phyloP scores from a whole-genome alignment of 352 stramenopile genomes.

The Phytopythium sindhum region DNA sequence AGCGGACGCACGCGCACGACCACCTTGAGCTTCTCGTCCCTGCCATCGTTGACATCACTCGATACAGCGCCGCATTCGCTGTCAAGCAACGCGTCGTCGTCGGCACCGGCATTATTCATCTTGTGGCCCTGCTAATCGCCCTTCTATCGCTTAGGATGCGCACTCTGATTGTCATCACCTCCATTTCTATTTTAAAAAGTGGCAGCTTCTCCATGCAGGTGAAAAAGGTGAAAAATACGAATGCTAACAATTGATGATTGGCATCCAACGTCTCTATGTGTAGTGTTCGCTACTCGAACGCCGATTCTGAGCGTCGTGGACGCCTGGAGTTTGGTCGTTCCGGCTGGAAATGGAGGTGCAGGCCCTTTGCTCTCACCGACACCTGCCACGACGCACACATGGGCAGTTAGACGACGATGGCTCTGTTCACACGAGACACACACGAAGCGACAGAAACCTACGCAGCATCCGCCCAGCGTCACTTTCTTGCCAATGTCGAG shows the following conservation, averaged over 20 bases:
- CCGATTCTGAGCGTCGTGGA: not conserved
- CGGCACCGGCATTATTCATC: not conserved
- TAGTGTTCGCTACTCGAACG: not conserved
- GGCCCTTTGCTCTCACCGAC: slow-evolving; percentile 35
- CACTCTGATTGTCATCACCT: not conserved
- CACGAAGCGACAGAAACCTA: slow-evolving; percentile 18
- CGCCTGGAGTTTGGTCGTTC: slow-evolving; percentile 12
- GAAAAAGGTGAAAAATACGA: too few species aligned
- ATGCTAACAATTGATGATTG: not conserved
- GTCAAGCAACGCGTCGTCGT: not conserved
- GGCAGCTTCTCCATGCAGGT: not conserved
- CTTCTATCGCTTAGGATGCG: not conserved
- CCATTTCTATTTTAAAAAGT: not conserved
- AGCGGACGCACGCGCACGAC: slow-evolving; percentile 55
- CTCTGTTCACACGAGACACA: not conserved
- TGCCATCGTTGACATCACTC: not conserved
- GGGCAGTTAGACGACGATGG: not conserved
- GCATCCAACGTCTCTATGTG: not conserved
- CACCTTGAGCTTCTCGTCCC: slow-evolving; percentile 61
- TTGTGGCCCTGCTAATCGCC: not conserved
- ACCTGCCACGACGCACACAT: not conserved
- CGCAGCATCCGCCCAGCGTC: slow-evolving; percentile 63
- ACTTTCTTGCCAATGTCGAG: slow-evolving; percentile 65
- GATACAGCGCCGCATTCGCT: not conserved
- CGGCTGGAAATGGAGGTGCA: slow-evolving; percentile 30